Conservation (phyloP, 257 asterid species). For the Marsdenia floribunda region DNA sequence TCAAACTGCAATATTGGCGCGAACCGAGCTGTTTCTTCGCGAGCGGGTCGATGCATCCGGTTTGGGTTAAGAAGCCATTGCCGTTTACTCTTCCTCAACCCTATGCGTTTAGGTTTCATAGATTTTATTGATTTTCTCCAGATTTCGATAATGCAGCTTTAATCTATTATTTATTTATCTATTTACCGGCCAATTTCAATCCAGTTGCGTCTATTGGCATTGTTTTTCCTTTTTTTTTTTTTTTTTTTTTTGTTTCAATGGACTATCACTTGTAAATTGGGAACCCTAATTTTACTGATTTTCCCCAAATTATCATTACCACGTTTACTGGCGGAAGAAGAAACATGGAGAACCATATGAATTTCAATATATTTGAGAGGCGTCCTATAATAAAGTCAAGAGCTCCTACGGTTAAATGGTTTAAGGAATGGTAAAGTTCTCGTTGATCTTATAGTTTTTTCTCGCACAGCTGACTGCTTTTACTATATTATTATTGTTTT, state of each 20-base stretch:
- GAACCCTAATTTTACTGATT: neutral
- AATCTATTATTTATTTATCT: too few relatives aligned
- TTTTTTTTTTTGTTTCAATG: neutral
- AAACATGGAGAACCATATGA: conserved; percentile 62
- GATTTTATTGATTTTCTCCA: neutral
- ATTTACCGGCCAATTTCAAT: neutral
- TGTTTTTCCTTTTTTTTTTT: too few relatives aligned
- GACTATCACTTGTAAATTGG: neutral
- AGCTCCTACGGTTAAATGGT: conserved; percentile 71
- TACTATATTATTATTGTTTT: neutral
- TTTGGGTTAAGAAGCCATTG: conserved; percentile 16
- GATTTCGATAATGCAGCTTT: neutral
- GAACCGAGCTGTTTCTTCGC: neutral
- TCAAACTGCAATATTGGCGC: neutral
- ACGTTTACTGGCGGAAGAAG: neutral
- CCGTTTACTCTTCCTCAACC: neutral
- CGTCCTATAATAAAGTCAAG: conserved; percentile 65
- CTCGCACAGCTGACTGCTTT: neutral
- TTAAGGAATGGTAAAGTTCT: conserved; percentile 67
- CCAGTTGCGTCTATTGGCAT: neutral
- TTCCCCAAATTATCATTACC: neutral
- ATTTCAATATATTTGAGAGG: conserved; percentile 56
- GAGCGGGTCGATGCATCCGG: conserved; percentile 5
- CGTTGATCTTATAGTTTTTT: neutral
- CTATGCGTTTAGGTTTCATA: neutral